Base-by-base conservation (phyloP, 2,329 filamentous ascomycete species). In the Cordyceps fumosorosea region DNA sequence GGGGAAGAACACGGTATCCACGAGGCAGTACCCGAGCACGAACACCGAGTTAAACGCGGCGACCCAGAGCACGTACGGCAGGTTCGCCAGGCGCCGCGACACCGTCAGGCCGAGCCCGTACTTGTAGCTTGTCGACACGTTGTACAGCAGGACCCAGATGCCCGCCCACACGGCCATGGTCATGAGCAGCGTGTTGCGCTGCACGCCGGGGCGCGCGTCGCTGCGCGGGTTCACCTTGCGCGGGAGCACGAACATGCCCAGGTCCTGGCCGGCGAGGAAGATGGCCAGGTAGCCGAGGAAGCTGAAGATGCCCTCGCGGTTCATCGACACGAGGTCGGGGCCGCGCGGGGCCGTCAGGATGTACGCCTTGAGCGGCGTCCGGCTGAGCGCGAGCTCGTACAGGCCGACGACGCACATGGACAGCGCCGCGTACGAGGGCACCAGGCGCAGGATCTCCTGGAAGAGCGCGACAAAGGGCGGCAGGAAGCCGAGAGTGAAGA, bases 271-370 rank as follows among this genome's bases (percentile, higher is more conserved):
- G 0, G 90, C 87, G 45, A 99, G 84, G 74, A 97, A 99, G 63
- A 99, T 97, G 53, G 93, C 89, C 52, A 99, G 83, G 72, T 99
- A 99, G 5, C 95, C 95, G 56, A 90, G 76, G 74, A 98, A 96
- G 60, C 92, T 96, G 74, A 93, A 96, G n/a, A 99, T 82, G 0
- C 95, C 95, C 74, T 99, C 95, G 29, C 93, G 84, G 72, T 99
- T 99, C 80, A 92, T 90, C 2, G 91, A 93, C 6, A 99, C 74
- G 16, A 96, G 78, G 69, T 92, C 85, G 0, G 82, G 29, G 5
- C 29, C 86, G 5, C 95, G 86, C 6, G 91, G 90, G 0, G 91
- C 92, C 8, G 89, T 85, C 24, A 99, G 81, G 64, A 98, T 89
- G 72, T 87, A 98, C 10, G 84, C 83, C 70, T 95, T 92, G 34